These are phyloP conservation scores for Kockovaella imperatae DNA, from an alignment of 768 basidiomycete genomes.

Conservation along the genomic window DNA sequence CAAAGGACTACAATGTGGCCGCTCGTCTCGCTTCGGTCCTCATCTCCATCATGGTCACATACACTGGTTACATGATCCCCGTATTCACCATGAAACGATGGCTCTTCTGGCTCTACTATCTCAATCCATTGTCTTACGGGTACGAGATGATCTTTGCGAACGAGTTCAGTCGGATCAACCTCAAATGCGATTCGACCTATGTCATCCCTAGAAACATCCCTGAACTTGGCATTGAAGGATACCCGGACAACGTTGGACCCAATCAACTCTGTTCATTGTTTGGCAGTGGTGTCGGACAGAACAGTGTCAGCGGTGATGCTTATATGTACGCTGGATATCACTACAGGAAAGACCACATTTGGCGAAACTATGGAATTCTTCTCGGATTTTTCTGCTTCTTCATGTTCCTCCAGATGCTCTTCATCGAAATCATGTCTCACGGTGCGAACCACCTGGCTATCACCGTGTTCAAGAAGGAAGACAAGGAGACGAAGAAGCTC, in stretches of 20 bases:
- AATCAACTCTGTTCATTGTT: conserved; percentile 71
- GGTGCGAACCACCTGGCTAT: conserved; percentile 41
- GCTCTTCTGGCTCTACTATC: conserved; percentile 71
- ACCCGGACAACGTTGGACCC: conserved; percentile 29
- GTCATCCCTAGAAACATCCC: conserved; percentile 37
- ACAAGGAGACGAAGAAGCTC: conserved; percentile 48
- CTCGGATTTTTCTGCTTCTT: conserved; percentile 65
- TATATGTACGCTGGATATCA: conserved; percentile 56
- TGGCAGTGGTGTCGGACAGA: conserved; percentile 57
- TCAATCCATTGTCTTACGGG: conserved; percentile 70
- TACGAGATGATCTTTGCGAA: conserved; percentile 52
- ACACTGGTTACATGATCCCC: conserved; percentile 42
- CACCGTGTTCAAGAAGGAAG: conserved; percentile 59
- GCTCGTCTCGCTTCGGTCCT: conserved; percentile 62
- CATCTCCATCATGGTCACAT: conserved; percentile 59
- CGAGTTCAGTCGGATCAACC: conserved; percentile 40
- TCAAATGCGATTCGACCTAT: conserved; percentile 35
- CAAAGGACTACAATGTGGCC: conserved; percentile 49
- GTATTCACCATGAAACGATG: conserved; percentile 38
- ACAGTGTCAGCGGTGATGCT: conserved; percentile 52
- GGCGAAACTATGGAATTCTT: conserved; percentile 56
- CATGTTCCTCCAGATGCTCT: conserved; percentile 60
- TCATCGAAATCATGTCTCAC: conserved; percentile 42
- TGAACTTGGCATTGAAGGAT: conserved; percentile 26
- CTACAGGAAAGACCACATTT: conserved; percentile 42